Evolutionary conservation across 2,329 filamentous ascomycete species (phyloP), one percentile per base, ranked within the genome.

Genomic region (Aaosphaeria arxii): DNA sequence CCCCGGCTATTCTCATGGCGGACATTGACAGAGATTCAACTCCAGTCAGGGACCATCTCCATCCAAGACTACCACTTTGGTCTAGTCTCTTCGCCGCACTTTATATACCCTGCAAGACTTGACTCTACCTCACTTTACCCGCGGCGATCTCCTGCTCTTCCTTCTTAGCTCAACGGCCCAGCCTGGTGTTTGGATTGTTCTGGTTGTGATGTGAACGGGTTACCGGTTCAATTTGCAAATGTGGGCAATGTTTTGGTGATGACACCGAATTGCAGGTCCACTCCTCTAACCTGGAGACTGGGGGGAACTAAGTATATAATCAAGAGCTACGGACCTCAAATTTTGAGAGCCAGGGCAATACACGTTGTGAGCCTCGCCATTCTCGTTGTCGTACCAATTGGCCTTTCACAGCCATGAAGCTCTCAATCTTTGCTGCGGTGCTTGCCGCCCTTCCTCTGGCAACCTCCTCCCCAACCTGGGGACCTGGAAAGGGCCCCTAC

Each of bases 371-470:
- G 7, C 33, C n/a, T 36, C 33, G n/a, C 33, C 9, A 9, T n/a
- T n/a, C 33, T n/a, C 33, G n/a, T n/a, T 36, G 33, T 36, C 33
- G n/a, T 9, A 9, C 33, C 5, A n/a, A 11, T 40, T 40, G 39
- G 24, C 39, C 7, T 40, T 17, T 7, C 24, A n/a, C 55, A 58
- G 17, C 40, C 17, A 66, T 68, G 63, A 68, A 64, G 54, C 29
- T 54, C 49, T 24, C 50, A n/a, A 31, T 35, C 32, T 11, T 45
- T 50, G 49, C 52, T 29, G 30, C 54, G 17, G 45, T 53, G 31
- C 42, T 62, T 11, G 28, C 56, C 32, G 43, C 59, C 7, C 36
- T 62, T 13, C 53, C 62, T 17, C 45, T 60, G 36, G 48, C 49
- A 13, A 11, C 54, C 24, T 56, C 62, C 40, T 50, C 57, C 28